Base-by-base conservation (phyloP, 169 alveolate genomes). In the Theileria equi region DNA sequence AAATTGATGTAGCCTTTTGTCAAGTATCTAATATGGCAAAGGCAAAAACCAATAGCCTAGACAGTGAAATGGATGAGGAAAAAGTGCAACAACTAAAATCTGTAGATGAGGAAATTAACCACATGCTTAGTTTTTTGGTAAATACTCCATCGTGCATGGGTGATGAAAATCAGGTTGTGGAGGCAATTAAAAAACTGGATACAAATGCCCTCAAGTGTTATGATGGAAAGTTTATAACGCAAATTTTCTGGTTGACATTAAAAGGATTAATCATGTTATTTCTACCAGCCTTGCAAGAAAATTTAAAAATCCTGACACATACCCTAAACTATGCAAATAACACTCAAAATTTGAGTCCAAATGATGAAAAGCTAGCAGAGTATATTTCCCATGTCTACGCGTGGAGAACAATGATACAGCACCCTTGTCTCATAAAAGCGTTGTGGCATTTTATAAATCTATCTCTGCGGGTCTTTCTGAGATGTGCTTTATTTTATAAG, bases 211-310 rank as follows among this genome's bases (percentile, higher is more conserved):
- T 50, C 44, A 77, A 68, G 43, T 36, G 65, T 41, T 89, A 80
- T 17, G 78, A 80, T 11, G 79, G 91, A 5, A 89, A 90, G 52
- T 90, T 90, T 68, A 80, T 90, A 25, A 80, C 94, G 0, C 92
- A 89, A 49, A 85, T 91, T 6, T 91, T 89, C 69, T 91, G 95
- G 96, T 65, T 84, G 43, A 76, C 94, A 1, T 58, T 87, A 52
- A 86, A 89, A 49, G 81, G 92, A 5, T 25, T 90, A 5, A 86
- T 84, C n/a, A 83, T 87, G 63, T 66, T 90, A 62, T 81, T 90
- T 69, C 73, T 87, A 54, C 94, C 90, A 5, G 59, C 84, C 3
- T 59, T 84, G 29, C 89, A 85, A 65, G 81, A 80, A 50, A 84
- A 88, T 43, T 78, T 81, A 45, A 82, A 72, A 47, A 77, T 87